Conservation (phyloP, 768 basidiomycete species). For the Mrakia hoshinonis region DNA sequence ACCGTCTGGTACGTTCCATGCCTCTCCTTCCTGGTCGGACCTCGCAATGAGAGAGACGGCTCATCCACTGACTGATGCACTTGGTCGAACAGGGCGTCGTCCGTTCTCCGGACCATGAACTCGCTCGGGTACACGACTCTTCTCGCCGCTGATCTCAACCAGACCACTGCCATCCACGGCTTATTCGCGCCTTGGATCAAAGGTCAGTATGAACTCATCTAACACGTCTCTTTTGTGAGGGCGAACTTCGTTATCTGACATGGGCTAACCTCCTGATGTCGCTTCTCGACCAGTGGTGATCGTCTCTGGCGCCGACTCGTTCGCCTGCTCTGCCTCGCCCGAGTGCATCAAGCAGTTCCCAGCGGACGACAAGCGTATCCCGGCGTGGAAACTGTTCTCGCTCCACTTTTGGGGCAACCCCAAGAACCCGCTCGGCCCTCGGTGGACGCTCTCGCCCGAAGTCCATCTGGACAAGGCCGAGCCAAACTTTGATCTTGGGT, state of each 20-base stretch:
- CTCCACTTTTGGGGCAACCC: neutral
- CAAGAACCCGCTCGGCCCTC: neutral
- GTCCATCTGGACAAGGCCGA: neutral
- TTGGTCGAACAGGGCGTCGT: neutral
- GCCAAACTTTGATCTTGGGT: constrained; percentile 8
- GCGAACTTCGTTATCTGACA: neutral
- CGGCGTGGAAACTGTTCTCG: neutral
- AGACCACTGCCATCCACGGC: neutral
- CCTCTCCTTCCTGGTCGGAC: neutral
- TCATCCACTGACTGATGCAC: no score
- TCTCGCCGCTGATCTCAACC: neutral
- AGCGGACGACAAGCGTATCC: neutral
- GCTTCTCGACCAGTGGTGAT: neutral
- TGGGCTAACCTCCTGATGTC: neutral
- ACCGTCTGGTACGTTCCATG: neutral
- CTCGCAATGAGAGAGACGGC: no score
- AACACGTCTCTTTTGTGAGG: no score
- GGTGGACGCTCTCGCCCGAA: neutral
- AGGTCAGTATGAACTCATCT: neutral
- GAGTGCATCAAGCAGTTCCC: neutral
- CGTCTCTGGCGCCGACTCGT: neutral
- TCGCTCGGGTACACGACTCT: neutral
- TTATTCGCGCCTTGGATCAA: constrained; percentile 6
- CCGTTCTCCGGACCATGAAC: neutral
- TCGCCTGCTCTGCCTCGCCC: neutral